These are phyloP conservation scores for Talaromyces sp. DNA, from an alignment of 2,329 filamentous ascomycete species.

Conservation along the genomic window DNA sequence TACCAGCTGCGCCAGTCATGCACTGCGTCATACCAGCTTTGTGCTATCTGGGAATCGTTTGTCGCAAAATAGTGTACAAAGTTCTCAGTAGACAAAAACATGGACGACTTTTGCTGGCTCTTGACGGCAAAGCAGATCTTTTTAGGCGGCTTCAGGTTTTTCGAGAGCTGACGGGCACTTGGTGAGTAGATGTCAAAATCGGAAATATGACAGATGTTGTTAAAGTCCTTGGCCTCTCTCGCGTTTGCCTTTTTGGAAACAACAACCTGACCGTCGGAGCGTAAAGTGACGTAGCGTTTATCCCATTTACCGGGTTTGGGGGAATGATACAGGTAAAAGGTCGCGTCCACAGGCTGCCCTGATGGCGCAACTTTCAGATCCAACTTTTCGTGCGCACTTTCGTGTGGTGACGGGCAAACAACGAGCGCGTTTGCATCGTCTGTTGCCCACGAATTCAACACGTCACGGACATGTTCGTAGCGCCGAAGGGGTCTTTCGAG, in stretches of 20 bases:
- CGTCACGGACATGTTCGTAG: slow-evolving; percentile 80
- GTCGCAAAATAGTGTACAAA: slow-evolving; percentile 91
- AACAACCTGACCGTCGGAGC: slow-evolving; percentile 64
- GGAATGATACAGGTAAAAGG: slow-evolving; percentile 72
- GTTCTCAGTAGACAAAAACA: slow-evolving; percentile 76
- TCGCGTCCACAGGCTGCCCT: slow-evolving; percentile 60
- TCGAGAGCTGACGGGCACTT: slow-evolving; percentile 61
- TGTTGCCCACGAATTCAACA: slow-evolving; percentile 88
- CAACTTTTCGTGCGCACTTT: slow-evolving; percentile 41
- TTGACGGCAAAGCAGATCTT: slow-evolving; percentile 83
- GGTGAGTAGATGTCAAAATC: slow-evolving; percentile 90
- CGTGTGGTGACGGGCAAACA: slow-evolving; percentile 58
- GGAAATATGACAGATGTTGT: slow-evolving; percentile 74
- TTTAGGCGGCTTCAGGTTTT: slow-evolving; percentile 75
- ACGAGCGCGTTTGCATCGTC: slow-evolving; percentile 72
- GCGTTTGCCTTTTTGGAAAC: slow-evolving; percentile 59
- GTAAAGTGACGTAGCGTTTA: slow-evolving; percentile 73
- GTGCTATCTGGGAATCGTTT: slow-evolving; percentile 62
- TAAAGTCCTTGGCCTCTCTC: slow-evolving; percentile 60
- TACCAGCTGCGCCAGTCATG: slow-evolving; percentile 92
- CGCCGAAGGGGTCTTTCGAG: slow-evolving; percentile 76
- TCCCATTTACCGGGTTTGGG: slow-evolving; percentile 81
- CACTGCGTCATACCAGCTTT: slow-evolving; percentile 64
- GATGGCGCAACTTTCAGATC: slow-evolving; percentile 60
- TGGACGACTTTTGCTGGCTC: slow-evolving; percentile 79